Evolutionary conservation across 176 grass and related monocot genomes (phyloP), one percentile per base, ranked within the genome.

Genomic region (Oryza longistaminata): DNA sequence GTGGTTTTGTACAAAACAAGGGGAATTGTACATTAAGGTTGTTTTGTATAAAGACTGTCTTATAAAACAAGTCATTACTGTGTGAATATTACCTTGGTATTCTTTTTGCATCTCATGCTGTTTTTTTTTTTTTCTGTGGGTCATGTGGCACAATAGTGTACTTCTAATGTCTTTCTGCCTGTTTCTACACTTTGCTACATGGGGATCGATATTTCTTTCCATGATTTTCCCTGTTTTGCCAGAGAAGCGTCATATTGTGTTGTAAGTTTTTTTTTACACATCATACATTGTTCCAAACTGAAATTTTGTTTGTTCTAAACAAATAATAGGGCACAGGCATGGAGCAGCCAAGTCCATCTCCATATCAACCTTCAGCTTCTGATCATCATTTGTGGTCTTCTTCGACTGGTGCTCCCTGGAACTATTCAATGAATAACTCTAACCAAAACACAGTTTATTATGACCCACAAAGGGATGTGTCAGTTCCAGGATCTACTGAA

Each of bases 401-500:
- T 68, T 87, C 88, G 74, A 71, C 80, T 68, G 77, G 35, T 9
- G 67, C 81, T 75, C 87, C 90, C 64, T 94, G 77, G 92, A 90
- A 85, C 86, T 92, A 85, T 75, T 67, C 82, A 58, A 50, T 83
- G 69, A 82, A 82, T 73, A 88, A 78, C 50, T 58, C 64, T 68
- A 86, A 64, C 64, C 85, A 88, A 66, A 77, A 85, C 69, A 64
- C 75, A 42, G 83, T 88, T 82, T 90, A 94, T 69, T 97, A 91
- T 75, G 90, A 92, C 81, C 86, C 85, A 77, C 91, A 94, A 71
- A 93, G 87, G 80, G 89, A 91, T 35, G 75, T 90, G 35, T 79
- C 87, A 75, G 69, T 82, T 89, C 81, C 91, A 77, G 90, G 78
- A 83, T 79, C 79, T 86, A 81, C 87, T 88, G 89, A 95, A 90